Evolutionary conservation across 192 early-diverging fungal species (phyloP).

Genomic region (Dissophora ornata): DNA sequence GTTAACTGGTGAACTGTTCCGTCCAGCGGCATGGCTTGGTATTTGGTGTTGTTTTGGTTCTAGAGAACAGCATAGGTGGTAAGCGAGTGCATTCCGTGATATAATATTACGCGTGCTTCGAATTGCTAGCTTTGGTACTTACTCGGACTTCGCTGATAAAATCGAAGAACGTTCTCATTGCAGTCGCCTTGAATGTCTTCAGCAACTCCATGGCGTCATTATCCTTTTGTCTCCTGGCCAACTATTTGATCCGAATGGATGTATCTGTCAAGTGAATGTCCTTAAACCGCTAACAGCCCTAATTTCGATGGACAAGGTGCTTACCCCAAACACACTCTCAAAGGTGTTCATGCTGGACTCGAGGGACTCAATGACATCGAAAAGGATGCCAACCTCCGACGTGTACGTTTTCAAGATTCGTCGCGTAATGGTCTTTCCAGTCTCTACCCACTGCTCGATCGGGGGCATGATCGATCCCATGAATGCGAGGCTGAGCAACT

Average conservation of each 20-base stretch:
- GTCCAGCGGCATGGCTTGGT: slow-evolving; percentile 71
- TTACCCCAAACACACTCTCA: slow-evolving; percentile 55
- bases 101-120: neutral
- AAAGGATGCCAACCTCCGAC: slow-evolving; percentile 44
- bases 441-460: slow-evolving; percentile 52
- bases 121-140: slow-evolving; percentile 9
- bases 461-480: slow-evolving; percentile 56
- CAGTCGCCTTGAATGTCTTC: slow-evolving; percentile 59
- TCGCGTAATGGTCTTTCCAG: slow-evolving; percentile 25
- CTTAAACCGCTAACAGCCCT: too few relatives aligned
- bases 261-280: too few relatives aligned
- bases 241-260: too few relatives aligned
- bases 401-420: slow-evolving; percentile 34
- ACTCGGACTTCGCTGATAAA: slow-evolving; percentile 80
- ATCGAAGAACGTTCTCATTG: slow-evolving; percentile 70
- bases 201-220: slow-evolving; percentile 59
- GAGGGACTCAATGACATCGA: slow-evolving; percentile 50
- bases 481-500: slow-evolving; percentile 45
- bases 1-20: slow-evolving; percentile 89
- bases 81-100: too few relatives aligned
- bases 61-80: too few relatives aligned
- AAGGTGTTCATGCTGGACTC: slow-evolving; percentile 50
- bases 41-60: slow-evolving; percentile 56
- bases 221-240: slow-evolving; percentile 57
- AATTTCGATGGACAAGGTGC: too few relatives aligned